Evolutionary conservation across 768 basidiomycete genomes (phyloP), one percentile per base, ranked within the genome.

Genomic region (Amanita pallidorosea): DNA sequence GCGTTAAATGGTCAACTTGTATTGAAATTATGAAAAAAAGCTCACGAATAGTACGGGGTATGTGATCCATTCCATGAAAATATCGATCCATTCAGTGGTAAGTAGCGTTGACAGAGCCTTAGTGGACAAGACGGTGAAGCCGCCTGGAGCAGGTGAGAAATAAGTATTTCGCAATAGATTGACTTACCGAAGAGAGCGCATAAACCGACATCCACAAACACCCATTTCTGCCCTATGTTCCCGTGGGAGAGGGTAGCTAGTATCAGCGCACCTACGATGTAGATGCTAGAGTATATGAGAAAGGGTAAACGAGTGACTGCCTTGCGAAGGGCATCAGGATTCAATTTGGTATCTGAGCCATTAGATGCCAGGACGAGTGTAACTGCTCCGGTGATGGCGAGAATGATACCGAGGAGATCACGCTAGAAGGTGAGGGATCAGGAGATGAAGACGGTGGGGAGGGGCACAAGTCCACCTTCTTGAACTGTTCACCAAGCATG

Each of bases 71-170:
- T 83, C 73, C 8, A 74, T 70, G 67, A 94, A 87, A 55, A 91
- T 81, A 12, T 79, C 72, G 22, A 87, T 67, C 75, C 88, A 87
- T 61, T 86, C 72, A 56, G 80, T 70, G 25, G 89, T 89, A 43
- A 98, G 67, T 18, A 99, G 70, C 0, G 85, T 89, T 12, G 92
- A 93, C 38, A 95, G 65, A 0, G 88, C 95, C 61, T 99, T 98
- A 7, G 95, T 97, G 1, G 88, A 80, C 2, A 99, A 71, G 0
- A 98, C 95, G 3, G 94, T 95, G 64, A 92, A 97, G 3, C 88
- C 91, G n/a, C 89, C 88, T 88, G 51, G 35, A 23, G 33, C 27
- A 12, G 36, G 23, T 35, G 40, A 46, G 20, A 20, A 46, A 33
- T 34, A 15, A 34, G n/a, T 27, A 31, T 37, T 9, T 23, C 45